phyloP scores from a whole-genome alignment of 331 rosid genomes.

The Rhamnella rubrinervis region DNA sequence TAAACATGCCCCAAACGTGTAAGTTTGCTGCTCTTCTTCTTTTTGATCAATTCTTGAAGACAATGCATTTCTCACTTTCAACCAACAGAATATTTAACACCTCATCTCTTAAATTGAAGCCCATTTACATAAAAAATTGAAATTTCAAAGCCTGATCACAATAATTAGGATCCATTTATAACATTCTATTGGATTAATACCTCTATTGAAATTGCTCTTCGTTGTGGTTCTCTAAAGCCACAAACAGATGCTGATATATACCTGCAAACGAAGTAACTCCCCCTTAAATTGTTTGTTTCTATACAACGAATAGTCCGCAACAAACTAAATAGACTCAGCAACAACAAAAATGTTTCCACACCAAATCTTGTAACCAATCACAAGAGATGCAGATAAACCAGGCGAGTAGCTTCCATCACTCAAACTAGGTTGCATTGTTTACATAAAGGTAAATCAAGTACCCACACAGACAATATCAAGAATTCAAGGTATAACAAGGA shows the following conservation, averaged over 20 bases:
- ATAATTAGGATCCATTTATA: background rate
- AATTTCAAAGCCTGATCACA: background rate
- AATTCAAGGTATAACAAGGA: background rate
- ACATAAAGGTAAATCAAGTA: background rate
- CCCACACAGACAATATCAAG: background rate
- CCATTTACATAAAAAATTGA: background rate
- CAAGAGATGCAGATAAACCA: background rate
- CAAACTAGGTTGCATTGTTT: background rate
- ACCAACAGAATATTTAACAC: too few species aligned
- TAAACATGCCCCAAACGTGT: background rate
- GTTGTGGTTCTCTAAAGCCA: slow-evolving; percentile 36
- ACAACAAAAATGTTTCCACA: background rate
- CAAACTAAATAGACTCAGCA: background rate
- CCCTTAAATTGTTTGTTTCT: background rate
- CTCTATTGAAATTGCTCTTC: slow-evolving; percentile 47
- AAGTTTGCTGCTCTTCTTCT: background rate
- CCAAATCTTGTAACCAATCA: background rate
- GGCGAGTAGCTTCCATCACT: background rate
- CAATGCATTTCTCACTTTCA: too few species aligned
- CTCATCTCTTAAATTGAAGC: background rate
- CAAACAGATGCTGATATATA: slow-evolving; percentile 31
- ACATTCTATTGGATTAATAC: slow-evolving; percentile 12
- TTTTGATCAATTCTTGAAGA: too few species aligned
- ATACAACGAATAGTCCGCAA: background rate
- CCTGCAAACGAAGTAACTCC: slow-evolving; percentile 20